phyloP scores from a whole-genome alignment of 257 asterid genomes.

The Cynanchum wilfordii region DNA sequence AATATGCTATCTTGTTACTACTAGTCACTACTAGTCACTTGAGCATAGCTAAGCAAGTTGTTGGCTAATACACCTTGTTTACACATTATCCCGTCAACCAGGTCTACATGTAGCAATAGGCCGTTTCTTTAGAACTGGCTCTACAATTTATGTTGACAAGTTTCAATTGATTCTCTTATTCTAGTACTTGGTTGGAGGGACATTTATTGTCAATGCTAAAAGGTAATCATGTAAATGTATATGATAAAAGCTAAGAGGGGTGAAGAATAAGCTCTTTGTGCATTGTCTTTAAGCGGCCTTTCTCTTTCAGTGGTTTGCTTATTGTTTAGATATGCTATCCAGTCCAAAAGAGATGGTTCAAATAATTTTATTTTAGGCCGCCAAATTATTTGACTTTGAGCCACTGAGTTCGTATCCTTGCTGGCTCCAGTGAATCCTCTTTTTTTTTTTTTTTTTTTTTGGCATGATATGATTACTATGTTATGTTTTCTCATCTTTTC shows the following conservation, averaged over 20 bases:
- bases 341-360: neutral
- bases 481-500: conserved; percentile 19
- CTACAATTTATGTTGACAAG: neutral
- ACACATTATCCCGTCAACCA: neutral
- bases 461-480: conserved; percentile 11
- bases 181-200: neutral
- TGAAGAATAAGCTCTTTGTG: neutral
- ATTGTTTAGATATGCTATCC: neutral
- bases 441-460: conserved; percentile 5
- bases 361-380: neutral
- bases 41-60: neutral
- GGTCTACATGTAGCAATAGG: neutral
- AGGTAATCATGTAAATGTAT: neutral
- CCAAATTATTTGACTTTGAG: conserved; percentile 3
- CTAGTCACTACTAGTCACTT: neutral
- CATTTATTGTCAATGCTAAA: neutral
- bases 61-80: neutral
- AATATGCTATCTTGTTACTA: neutral
- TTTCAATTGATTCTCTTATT: neutral
- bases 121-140: neutral
- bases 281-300: neutral
- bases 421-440: conserved; percentile 15
- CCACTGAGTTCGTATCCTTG: conserved; percentile 6
- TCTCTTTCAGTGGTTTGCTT: neutral
- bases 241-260: neutral